Conservation (phyloP, 2,329 filamentous ascomycete species). For the Canariomyces notabilis region DNA sequence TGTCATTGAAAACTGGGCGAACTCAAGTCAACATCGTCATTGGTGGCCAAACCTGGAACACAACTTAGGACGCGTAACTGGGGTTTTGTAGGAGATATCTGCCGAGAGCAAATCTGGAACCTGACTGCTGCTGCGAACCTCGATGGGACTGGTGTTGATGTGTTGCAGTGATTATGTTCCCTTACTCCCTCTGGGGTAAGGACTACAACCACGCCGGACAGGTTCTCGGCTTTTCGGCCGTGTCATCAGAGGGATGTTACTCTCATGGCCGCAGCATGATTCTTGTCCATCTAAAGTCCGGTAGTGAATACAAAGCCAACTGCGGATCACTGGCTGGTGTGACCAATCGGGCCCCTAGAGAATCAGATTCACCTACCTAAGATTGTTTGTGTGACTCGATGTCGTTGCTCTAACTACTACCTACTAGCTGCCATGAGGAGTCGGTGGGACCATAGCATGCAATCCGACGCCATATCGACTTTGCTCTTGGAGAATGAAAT, state of each 20-base stretch:
- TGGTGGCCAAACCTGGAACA: neutral
- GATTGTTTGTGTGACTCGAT: slow-evolving; percentile 22
- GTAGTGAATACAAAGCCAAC: slow-evolving; percentile 1
- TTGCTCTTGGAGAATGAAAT: slow-evolving; percentile 19
- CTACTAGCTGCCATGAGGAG: slow-evolving; percentile 26
- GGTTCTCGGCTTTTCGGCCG: neutral
- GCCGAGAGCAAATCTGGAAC: too few species aligned
- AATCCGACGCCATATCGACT: slow-evolving; percentile 16
- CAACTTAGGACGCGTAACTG: too few species aligned
- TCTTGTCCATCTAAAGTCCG: slow-evolving; percentile 2
- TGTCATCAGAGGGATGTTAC: neutral
- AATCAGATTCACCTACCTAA: slow-evolving; percentile 17
- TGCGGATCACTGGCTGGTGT: neutral
- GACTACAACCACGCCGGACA: neutral
- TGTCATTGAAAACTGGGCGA: too few species aligned
- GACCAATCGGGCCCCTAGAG: slow-evolving; percentile 3
- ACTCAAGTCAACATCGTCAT: too few species aligned
- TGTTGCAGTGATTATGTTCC: too few species aligned
- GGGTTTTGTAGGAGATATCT: too few species aligned
- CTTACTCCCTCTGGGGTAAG: too few species aligned
- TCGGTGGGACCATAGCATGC: slow-evolving; percentile 21
- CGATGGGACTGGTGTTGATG: too few species aligned
- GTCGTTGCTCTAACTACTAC: neutral
- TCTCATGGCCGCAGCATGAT: neutral
- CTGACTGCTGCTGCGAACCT: too few species aligned